These are phyloP conservation scores for Vachellia collinsii DNA, from an alignment of 306 rosid genomes.

Conservation along the genomic window DNA sequence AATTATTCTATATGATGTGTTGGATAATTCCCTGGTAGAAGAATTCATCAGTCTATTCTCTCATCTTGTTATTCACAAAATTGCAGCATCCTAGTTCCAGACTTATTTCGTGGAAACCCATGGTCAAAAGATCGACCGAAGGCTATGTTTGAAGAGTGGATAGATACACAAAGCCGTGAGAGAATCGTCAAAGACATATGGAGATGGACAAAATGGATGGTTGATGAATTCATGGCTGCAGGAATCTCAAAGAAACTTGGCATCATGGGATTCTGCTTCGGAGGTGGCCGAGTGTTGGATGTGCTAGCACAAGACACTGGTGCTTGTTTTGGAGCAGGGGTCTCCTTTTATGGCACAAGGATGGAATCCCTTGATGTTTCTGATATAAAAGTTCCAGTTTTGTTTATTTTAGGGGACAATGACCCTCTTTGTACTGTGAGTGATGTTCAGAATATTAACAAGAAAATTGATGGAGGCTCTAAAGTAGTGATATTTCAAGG, in stretches of 20 bases:
- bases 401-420: slow-evolving; percentile 72
- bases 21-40: not conserved
- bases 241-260: slow-evolving; percentile 77
- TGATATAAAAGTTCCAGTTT: slow-evolving; percentile 55
- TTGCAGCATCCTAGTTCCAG: slow-evolving; percentile 90
- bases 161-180: slow-evolving; percentile 49
- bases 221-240: slow-evolving; percentile 68
- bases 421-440: slow-evolving; percentile 68
- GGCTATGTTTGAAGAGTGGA: slow-evolving; percentile 54
- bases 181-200: slow-evolving; percentile 60
- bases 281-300: slow-evolving; percentile 73
- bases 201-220: slow-evolving; percentile 72
- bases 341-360: slow-evolving; percentile 73
- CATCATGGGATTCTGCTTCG: slow-evolving; percentile 70
- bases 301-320: slow-evolving; percentile 64
- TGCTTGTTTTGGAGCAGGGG: slow-evolving; percentile 59
- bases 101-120: slow-evolving; percentile 68
- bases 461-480: slow-evolving; percentile 48
- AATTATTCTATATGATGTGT: not conserved
- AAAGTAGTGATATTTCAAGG: slow-evolving; percentile 61
- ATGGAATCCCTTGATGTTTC: slow-evolving; percentile 50
- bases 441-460: slow-evolving; percentile 46
- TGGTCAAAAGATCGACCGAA: slow-evolving; percentile 59
- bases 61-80: slow-evolving; percentile 24
- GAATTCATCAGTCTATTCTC: slow-evolving; percentile 12